Evolutionary conservation across 768 basidiomycete genomes (phyloP).

Genomic region (Suillus spraguei): DNA sequence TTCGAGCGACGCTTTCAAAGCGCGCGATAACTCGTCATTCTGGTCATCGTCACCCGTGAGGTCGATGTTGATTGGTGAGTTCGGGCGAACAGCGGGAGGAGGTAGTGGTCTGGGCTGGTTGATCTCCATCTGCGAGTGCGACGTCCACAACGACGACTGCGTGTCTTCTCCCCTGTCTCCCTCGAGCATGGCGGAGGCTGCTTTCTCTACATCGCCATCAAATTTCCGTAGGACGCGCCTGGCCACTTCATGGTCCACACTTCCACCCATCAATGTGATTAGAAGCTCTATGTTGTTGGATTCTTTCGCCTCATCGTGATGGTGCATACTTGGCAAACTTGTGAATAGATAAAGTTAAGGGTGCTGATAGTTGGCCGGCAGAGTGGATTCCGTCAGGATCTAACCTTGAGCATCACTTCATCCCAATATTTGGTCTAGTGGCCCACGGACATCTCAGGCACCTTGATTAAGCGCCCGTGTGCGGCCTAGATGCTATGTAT

Average conservation of each 20-base stretch:
- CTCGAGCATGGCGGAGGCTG: conserved; percentile 54
- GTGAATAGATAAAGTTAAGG: background rate
- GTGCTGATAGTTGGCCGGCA: background rate
- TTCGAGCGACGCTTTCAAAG: conserved; percentile 56
- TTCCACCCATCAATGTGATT: conserved; percentile 41
- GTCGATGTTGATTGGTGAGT: conserved; percentile 48
- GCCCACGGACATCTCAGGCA: background rate
- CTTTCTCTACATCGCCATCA: conserved; percentile 58
- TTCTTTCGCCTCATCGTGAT: conserved; percentile 29
- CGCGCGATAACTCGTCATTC: conserved; percentile 47
- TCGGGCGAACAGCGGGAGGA: conserved; percentile 23
- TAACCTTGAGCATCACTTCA: no score
- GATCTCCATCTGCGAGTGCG: conserved; percentile 19
- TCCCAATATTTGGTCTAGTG: background rate
- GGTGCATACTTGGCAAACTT: background rate
- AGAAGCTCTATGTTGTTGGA: conserved; percentile 36
- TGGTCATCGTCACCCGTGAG: conserved; percentile 61
- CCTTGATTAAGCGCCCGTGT: background rate
- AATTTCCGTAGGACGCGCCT: conserved; percentile 61
- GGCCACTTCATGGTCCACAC: conserved; percentile 46
- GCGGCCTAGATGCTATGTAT: background rate
- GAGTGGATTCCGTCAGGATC: background rate
- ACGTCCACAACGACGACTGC: conserved; percentile 14
- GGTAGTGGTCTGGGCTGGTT: conserved; percentile 10
- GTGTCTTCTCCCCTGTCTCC: conserved; percentile 48